phyloP scores from a whole-genome alignment of 805 yeast genomes.

The Myxozyma mucilagina region DNA sequence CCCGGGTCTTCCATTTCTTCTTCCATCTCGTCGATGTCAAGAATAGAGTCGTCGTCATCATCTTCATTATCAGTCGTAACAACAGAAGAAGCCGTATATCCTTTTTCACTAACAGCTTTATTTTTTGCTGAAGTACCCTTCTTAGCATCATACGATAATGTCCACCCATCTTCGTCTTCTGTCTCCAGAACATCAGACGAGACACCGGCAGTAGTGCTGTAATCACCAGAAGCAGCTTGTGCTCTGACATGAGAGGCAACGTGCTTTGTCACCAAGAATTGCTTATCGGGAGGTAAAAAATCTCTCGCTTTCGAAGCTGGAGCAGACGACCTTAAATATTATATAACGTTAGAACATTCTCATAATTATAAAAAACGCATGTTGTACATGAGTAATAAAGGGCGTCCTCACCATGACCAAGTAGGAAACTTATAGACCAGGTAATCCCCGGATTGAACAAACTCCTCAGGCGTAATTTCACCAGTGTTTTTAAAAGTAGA shows the following conservation, averaged over 20 bases:
- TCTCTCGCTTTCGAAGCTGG: slow-evolving; percentile 56
- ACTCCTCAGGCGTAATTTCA: slow-evolving; percentile 93
- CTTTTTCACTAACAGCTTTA: background rate
- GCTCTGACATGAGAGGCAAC: slow-evolving; percentile 86
- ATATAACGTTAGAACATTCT: background rate
- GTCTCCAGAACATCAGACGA: slow-evolving; percentile 34
- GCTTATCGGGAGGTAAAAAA: slow-evolving; percentile 84
- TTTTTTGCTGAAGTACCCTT: background rate
- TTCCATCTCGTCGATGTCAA: slow-evolving; percentile 31
- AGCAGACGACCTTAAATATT: slow-evolving; percentile 47
- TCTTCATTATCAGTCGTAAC: background rate
- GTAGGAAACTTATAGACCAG: slow-evolving; percentile 90
- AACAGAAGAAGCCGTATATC: background rate
- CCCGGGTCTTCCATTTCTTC: slow-evolving; percentile 30
- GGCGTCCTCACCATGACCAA: slow-evolving; percentile 72
- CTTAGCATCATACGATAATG: slow-evolving; percentile 17
- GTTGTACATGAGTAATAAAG: background rate
- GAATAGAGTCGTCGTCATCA: slow-evolving; percentile 19
- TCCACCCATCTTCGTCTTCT: slow-evolving; percentile 42
- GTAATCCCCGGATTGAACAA: slow-evolving; percentile 92
- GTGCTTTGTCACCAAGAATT: slow-evolving; percentile 80
- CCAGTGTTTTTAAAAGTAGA: slow-evolving; percentile 87
- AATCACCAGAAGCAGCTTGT: slow-evolving; percentile 27
- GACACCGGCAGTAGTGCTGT: slow-evolving; percentile 1
- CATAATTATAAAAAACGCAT: background rate